Base-by-base conservation (phyloP, 768 basidiomycete species). In the Tricholoma bakamatsutake region DNA sequence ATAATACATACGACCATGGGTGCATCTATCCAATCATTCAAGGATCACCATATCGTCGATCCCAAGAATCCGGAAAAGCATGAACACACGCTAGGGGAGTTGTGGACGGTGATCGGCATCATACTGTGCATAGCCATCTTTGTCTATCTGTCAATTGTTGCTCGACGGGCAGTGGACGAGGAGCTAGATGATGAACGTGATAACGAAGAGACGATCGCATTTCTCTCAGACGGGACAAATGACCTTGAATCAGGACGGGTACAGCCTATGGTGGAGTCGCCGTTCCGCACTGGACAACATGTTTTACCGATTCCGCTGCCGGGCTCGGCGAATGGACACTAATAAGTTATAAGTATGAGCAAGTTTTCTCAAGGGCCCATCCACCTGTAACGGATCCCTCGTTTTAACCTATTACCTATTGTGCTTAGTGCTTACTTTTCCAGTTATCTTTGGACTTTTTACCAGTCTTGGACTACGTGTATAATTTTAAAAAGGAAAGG, bases 1-100 rank as follows among this genome's bases (percentile, higher is more conserved):
- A 85, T 92, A 70, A 80, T 95, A 49, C 93, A 96, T 74, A 95
- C 93, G 35, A 87, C 83, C 61, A 80, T 96, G 63, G 94, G 94
- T 40, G 83, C 84, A 31, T 87, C 87, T 21, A 89, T 94, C 64
- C 86, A 86, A 62, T 90, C 87, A n/a, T 93, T 93, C 71, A 80
- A 82, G 65, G 81, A 82, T 61, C 81, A 81, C 66, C 81, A 85
- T 65, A 68, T 70, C 60, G 69, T 66, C 56, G 63, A 65, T 51
- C 61, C 72, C 69, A 69, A 33, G 64, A 64, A 40, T 48, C 75
- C 76, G 30, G 75, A 74, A 18, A 80, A 82, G 65, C 75, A 80
- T 59, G 80, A 82, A 65, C 75, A 80, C 60, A 67, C 69, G 54
- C 69, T 83, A 53, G 78, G 78, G 47, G 77, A 76, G 54, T 72